Percentiles rank a stretch among this genome's conserved stretches.
Evolutionary conservation across 345 rosid species (phyloP).

Genomic region (Eucalyptus sp.): DNA sequence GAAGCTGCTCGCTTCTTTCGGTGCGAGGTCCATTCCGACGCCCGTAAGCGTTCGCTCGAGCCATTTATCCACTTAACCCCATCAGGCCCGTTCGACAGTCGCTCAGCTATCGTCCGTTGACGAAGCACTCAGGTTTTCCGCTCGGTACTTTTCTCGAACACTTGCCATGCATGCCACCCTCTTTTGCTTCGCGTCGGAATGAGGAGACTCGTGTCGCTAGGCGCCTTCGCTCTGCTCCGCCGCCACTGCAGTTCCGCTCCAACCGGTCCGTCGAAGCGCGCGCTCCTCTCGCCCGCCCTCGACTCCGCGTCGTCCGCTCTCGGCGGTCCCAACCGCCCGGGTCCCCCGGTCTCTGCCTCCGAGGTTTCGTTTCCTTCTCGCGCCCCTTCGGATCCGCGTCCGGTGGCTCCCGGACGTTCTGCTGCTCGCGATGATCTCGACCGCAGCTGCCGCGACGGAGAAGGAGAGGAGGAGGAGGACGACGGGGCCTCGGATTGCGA

Average conservation of each 20-base stretch:
- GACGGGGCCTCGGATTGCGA: conserved; percentile 4
- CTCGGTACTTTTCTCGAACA: background rate
- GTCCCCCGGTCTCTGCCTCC: background rate
- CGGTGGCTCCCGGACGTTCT: background rate
- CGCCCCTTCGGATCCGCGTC: background rate
- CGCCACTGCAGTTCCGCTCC: background rate
- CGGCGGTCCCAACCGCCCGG: background rate
- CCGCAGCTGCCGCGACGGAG: background rate
- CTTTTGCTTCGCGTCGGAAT: background rate
- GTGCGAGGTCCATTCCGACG: background rate
- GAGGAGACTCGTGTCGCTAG: background rate
- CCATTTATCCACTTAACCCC: background rate
- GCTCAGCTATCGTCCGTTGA: background rate
- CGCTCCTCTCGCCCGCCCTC: background rate
- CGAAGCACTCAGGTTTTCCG: background rate
- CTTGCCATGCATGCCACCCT: background rate
- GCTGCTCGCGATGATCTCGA: background rate
- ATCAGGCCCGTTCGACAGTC: background rate
- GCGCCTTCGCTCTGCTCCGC: background rate
- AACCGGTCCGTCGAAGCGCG: background rate
- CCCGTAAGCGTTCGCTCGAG: background rate
- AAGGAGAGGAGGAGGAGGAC: conserved; percentile 1
- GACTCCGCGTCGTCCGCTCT: background rate
- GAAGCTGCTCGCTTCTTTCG: background rate
- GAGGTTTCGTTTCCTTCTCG: background rate